These are phyloP conservation scores for Protomyces inundatus DNA, from an alignment of 1,139 yeast genomes.

Conservation along the genomic window DNA sequence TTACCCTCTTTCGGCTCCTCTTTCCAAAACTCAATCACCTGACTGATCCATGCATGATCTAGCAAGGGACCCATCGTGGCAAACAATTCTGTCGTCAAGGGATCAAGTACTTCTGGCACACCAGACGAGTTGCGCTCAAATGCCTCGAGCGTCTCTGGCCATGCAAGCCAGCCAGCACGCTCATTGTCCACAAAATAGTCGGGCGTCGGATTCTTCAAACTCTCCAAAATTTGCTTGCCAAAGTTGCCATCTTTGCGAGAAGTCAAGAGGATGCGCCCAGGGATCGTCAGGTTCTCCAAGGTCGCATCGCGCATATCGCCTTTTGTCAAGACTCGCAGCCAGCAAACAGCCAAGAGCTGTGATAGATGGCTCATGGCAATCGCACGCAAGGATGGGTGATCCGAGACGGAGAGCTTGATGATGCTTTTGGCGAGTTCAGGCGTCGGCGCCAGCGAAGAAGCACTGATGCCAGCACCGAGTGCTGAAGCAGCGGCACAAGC, in stretches of 20 bases:
- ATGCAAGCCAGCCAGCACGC: conserved; percentile 68
- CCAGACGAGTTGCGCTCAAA: conserved; percentile 39
- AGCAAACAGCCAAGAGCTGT: conserved; percentile 51
- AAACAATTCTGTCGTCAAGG: conserved; percentile 45
- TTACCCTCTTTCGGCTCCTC: conserved; percentile 41
- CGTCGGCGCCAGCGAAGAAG: conserved; percentile 43
- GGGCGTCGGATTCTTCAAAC: conserved; percentile 46
- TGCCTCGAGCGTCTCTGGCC: conserved; percentile 60
- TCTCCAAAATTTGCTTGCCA: conserved; percentile 47
- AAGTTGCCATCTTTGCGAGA: conserved; percentile 45
- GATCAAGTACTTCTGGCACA: conserved; percentile 41
- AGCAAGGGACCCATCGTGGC: conserved; percentile 46
- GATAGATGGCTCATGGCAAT: conserved; percentile 61
- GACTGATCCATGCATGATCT: conserved; percentile 55
- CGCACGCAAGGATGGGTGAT: conserved; percentile 68
- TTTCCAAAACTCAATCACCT: conserved; percentile 47
- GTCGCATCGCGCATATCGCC: conserved; percentile 47
- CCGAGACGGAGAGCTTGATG: conserved; percentile 52
- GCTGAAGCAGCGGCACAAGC: conserved; percentile 53
- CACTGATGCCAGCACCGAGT: conserved; percentile 46
- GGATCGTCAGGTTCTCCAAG: conserved; percentile 35
- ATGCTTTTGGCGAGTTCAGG: conserved; percentile 48
- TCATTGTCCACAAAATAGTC: conserved; percentile 44
- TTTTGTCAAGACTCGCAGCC: conserved; percentile 50
- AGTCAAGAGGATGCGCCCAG: conserved; percentile 42